Percentiles rank a stretch among this genome's conserved stretches.
Evolutionary conservation across 2,329 filamentous ascomycete genomes (phyloP).

Genomic region (Xylariaceae sp.): DNA sequence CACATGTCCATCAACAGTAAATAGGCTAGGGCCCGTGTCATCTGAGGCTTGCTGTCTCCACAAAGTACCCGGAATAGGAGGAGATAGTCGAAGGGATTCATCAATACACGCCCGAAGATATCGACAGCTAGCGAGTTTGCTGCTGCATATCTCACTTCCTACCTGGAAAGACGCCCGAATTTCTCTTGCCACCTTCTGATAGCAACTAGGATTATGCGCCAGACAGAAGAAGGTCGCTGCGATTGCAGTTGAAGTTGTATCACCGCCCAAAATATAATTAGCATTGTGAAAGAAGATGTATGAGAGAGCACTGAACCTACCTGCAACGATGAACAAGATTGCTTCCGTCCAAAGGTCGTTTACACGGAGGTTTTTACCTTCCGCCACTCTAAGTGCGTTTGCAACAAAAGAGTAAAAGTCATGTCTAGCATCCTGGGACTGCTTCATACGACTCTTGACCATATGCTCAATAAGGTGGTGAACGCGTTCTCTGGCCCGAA

Average conservation of each 20-base stretch:
- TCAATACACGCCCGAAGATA: conserved; percentile 20
- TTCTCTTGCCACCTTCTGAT: conserved; percentile 14
- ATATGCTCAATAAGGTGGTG: conserved; percentile 10
- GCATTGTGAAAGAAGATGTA: conserved; percentile 5
- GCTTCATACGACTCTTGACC: conserved; percentile 14
- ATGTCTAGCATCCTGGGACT: conserved; percentile 9
- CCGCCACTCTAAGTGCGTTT: conserved; percentile 9
- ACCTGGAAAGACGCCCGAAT: conserved; percentile 15
- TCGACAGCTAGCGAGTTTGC: conserved; percentile 12
- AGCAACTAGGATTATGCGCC: conserved; percentile 13
- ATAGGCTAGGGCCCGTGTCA: conserved; percentile 2
- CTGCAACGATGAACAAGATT: conserved; percentile 34
- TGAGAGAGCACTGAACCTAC: conserved; percentile 3
- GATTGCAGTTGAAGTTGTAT: conserved; percentile 20
- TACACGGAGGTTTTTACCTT: conserved; percentile 6
- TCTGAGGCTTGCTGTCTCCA: conserved; percentile 14
- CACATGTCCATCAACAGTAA: conserved; percentile 16
- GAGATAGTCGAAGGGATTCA: conserved; percentile 19
- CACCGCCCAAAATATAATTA: conserved; percentile 2
- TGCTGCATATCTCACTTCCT: conserved; percentile 15
- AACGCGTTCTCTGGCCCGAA: conserved; percentile 3
- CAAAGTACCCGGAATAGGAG: conserved; percentile 13
- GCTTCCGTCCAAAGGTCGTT: conserved; percentile 44
- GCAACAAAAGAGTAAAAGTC: conserved; percentile 19
- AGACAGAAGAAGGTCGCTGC: conserved; percentile 24